Evolutionary conservation across 2,329 filamentous ascomycete species (phyloP).

Genomic region (Fusarium nematophilum): DNA sequence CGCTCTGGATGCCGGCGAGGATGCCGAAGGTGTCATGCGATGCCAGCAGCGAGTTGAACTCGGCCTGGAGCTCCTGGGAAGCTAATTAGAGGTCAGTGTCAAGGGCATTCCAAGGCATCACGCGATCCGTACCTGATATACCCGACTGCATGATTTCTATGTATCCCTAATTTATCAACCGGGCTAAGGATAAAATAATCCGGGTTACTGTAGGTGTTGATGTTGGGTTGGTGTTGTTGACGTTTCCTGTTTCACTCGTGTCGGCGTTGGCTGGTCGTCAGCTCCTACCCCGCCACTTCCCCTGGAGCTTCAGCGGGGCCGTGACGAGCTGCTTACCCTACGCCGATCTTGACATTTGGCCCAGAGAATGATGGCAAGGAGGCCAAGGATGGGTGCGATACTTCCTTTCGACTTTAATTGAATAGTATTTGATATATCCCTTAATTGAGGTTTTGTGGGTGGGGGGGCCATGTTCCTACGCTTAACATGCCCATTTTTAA

Average conservation of each 20-base stretch:
- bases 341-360: not conserved
- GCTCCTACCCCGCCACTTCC: conserved; percentile 43
- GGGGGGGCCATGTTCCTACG: too few relatives aligned
- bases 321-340: conserved; percentile 34
- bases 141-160: conserved; percentile 76
- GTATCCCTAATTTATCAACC: not conserved
- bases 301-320: conserved; percentile 38
- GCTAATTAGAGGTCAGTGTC: conserved; percentile 58
- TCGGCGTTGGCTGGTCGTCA: conserved; percentile 36
- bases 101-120: not conserved
- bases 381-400: too few relatives aligned
- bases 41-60: conserved; percentile 77
- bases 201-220: not conserved
- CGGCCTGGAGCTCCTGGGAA: conserved; percentile 79
- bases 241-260: too few relatives aligned
- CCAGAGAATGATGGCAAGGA: too few relatives aligned
- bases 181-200: not conserved
- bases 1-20: conserved; percentile 75
- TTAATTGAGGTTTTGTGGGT: too few relatives aligned
- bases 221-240: conserved; percentile 26
- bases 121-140: conserved; percentile 71
- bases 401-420: too few relatives aligned
- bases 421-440: too few relatives aligned
- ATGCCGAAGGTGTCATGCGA: conserved; percentile 74
- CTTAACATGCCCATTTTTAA: too few relatives aligned